These are phyloP conservation scores for Fusarium nodosum DNA, from an alignment of 2,329 filamentous ascomycete genomes.

Conservation along the genomic window DNA sequence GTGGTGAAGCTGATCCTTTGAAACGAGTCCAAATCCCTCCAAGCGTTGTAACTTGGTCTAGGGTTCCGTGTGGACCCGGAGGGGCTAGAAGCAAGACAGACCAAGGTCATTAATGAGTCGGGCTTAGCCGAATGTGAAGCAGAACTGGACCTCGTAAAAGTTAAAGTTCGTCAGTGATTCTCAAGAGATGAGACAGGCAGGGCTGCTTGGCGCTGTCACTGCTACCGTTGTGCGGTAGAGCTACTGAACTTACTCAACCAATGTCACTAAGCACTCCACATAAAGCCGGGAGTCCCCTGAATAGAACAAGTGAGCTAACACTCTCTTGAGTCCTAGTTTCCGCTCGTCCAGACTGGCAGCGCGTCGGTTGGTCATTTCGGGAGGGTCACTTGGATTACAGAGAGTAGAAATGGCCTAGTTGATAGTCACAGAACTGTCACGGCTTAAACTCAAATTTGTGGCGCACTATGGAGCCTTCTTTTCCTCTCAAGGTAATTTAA, in stretches of 20 bases:
- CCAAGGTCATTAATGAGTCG: not conserved
- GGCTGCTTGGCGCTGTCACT: not conserved
- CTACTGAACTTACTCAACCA: not conserved
- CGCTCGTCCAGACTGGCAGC: not conserved
- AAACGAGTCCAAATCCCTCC: not conserved
- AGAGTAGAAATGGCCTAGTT: not conserved
- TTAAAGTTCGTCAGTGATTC: not conserved
- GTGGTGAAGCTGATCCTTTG: not conserved
- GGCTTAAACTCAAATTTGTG: constrained; percentile 8
- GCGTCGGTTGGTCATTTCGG: not conserved
- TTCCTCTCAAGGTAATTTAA: not conserved
- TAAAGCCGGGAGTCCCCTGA: not conserved
- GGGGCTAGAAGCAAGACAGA: not conserved
- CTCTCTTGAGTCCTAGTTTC: not conserved
- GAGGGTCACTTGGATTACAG: not conserved
- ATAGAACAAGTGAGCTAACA: not conserved
- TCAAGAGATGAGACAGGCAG: not conserved
- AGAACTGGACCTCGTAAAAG: not conserved
- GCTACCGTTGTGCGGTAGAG: not conserved
- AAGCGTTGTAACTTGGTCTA: not conserved
- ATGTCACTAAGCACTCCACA: not conserved
- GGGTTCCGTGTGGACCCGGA: not conserved
- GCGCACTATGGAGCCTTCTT: not conserved
- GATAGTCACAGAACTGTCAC: not conserved
- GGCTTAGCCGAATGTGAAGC: not conserved